These are phyloP conservation scores for Xylaria palmicola DNA, from an alignment of 495 filamentous ascomycete genomes.

Conservation along the genomic window DNA sequence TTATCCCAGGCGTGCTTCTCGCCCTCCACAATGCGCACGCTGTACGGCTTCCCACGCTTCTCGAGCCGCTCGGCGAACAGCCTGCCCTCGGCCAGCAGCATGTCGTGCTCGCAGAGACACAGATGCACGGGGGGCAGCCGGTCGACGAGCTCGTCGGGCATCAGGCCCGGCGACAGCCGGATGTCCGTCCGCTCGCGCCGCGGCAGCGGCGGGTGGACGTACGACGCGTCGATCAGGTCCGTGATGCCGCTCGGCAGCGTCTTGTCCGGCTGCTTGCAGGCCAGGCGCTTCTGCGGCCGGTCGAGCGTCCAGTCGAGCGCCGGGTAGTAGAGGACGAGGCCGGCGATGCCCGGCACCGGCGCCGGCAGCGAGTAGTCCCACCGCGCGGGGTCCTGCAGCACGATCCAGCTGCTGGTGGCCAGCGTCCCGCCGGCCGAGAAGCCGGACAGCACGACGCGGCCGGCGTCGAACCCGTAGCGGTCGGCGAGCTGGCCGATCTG, in stretches of 20 bases:
- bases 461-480: conserved; percentile 27
- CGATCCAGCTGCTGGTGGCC: conserved; percentile 57
- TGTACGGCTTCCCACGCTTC: conserved; percentile 56
- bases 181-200: conserved; percentile 12
- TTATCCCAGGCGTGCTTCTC: conserved; percentile 77
- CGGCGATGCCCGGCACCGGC: conserved; percentile 4
- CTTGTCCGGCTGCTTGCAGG: conserved; percentile 59
- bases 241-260: conserved; percentile 65
- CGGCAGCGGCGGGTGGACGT: conserved; percentile 49
- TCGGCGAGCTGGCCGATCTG: conserved; percentile 53
- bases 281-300: conserved; percentile 58
- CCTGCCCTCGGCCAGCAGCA: conserved; percentile 65
- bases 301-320: conserved; percentile 67
- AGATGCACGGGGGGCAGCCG: conserved; percentile 49
- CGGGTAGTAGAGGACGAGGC: conserved; percentile 66
- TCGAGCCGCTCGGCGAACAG: conserved; percentile 53
- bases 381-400: conserved; percentile 48
- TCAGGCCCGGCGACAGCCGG: conserved; percentile 17
- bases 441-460: conserved; percentile 59
- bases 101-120: conserved; percentile 76
- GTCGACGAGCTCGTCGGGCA: conserved; percentile 26
- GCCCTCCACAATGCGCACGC: conserved; percentile 59
- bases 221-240: conserved; percentile 70
- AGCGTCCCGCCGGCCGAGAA: conserved; percentile 79
- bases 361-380: conserved; percentile 37